phyloP scores from a whole-genome alignment of 768 basidiomycete genomes.

The Mycena vitilis region DNA sequence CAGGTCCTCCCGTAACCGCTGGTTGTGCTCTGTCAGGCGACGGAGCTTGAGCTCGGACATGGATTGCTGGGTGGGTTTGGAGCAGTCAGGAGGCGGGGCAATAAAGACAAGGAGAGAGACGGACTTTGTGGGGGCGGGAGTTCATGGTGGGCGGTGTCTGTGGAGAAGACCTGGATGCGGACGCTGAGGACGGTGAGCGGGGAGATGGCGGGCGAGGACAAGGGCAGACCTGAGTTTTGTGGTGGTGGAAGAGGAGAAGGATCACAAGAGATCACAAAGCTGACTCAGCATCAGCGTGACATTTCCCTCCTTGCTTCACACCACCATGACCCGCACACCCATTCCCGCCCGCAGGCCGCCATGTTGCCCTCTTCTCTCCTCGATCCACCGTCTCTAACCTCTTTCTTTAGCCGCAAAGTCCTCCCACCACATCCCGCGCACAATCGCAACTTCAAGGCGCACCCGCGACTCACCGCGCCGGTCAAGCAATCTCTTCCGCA shows the following conservation, averaged over 20 bases:
- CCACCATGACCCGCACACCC: conserved; percentile 30
- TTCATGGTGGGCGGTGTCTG: conserved; percentile 62
- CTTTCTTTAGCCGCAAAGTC: conserved; percentile 19
- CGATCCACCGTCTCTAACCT: neutral
- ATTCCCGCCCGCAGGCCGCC: conserved; percentile 17
- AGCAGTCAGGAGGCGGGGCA: conserved; percentile 16
- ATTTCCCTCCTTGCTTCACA: neutral
- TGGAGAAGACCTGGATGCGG: conserved; percentile 32
- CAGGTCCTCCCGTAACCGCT: conserved; percentile 89
- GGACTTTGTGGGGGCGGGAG: conserved; percentile 77
- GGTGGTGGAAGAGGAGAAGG: conserved; percentile 17
- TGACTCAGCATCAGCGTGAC: no score
- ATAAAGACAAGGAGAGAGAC: conserved; percentile 29
- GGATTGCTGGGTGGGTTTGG: conserved; percentile 67
- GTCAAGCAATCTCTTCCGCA: conserved; percentile 27
- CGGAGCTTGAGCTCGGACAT: conserved; percentile 98
- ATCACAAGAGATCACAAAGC: no score
- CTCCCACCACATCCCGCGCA: conserved; percentile 22
- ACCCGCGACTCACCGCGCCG: conserved; percentile 21
- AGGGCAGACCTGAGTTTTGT: conserved; percentile 35
- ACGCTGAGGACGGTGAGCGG: conserved; percentile 32
- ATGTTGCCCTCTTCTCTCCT: neutral
- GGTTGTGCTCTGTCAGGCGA: conserved; percentile 93
- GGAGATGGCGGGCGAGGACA: conserved; percentile 36
- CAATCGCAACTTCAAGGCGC: conserved; percentile 9